These are phyloP conservation scores for Exophiala spinifera DNA, from an alignment of 2,329 filamentous ascomycete genomes.

Conservation along the genomic window DNA sequence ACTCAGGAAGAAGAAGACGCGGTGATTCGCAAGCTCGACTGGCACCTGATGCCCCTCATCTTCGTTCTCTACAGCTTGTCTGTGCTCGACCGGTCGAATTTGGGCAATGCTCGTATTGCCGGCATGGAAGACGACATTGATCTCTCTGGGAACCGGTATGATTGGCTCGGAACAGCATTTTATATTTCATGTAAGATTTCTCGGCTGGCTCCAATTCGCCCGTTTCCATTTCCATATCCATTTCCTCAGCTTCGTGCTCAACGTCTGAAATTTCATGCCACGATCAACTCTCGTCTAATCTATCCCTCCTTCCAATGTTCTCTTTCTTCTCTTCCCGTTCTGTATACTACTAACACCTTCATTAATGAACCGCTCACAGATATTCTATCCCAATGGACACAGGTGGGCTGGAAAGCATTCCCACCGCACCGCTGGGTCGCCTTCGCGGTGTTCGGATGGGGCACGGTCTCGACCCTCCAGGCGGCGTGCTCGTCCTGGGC, in stretches of 20 bases:
- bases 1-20: conserved; percentile 22
- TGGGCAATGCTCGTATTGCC: conserved; percentile 54
- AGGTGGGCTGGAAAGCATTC: conserved; percentile 33
- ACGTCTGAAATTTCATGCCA: too few relatives aligned
- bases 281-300: too few relatives aligned
- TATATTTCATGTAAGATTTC: conserved; percentile 46
- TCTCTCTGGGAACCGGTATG: conserved; percentile 47
- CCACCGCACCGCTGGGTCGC: conserved; percentile 30
- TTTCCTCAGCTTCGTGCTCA: too few relatives aligned
- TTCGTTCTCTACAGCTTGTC: conserved; percentile 25
- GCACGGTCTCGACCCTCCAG: conserved; percentile 30
- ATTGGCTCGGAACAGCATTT: conserved; percentile 54
- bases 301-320: background rate
- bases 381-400: conserved; percentile 30
- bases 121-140: conserved; percentile 52
- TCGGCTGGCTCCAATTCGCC: background rate
- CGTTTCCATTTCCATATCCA: too few relatives aligned
- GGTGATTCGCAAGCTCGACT: conserved; percentile 26
- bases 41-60: conserved; percentile 28
- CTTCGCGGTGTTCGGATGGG: conserved; percentile 30
- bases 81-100: conserved; percentile 52
- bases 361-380: conserved; percentile 12
- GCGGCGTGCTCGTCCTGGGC: conserved; percentile 27
- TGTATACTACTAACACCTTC: too few relatives aligned
- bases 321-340: background rate